Evolutionary conservation across 257 asterid species (phyloP).

Genomic region (Apocynum venetum): DNA sequence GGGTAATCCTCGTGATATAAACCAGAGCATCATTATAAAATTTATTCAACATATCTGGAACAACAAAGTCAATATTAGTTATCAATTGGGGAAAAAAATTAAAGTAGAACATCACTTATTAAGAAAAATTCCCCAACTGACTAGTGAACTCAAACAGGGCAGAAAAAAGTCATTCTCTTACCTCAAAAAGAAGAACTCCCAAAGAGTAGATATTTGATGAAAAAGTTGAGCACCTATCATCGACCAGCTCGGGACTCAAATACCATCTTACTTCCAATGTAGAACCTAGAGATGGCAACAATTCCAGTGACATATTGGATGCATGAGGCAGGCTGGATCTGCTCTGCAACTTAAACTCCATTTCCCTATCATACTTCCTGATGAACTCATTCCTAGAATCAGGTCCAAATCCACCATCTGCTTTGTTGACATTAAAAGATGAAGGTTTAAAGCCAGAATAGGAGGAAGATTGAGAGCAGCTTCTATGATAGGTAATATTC

Average conservation of each 20-base stretch:
- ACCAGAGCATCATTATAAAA: not conserved
- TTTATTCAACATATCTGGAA: not conserved
- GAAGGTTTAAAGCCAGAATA: conserved; percentile 41
- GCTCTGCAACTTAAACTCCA: conserved; percentile 28
- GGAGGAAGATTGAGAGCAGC: conserved; percentile 60
- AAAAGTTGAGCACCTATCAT: conserved; percentile 47
- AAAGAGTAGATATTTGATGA: conserved; percentile 79
- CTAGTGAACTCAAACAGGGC: not conserved
- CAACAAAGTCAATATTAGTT: not conserved
- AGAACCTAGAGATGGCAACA: conserved; percentile 34
- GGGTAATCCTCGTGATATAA: not conserved
- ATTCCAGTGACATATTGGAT: conserved; percentile 33
- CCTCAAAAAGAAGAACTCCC: conserved; percentile 97
- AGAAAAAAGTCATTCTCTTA: conserved; percentile 33
- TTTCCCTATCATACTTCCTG: conserved; percentile 28
- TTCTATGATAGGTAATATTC: conserved; percentile 28
- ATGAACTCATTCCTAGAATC: conserved; percentile 30
- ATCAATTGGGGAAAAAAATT: not conserved
- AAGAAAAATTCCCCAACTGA: not conserved
- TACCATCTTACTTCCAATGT: conserved; percentile 77
- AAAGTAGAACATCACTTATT: not conserved
- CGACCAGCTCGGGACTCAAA: conserved; percentile 67
- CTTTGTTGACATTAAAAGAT: conserved; percentile 23
- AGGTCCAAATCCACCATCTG: conserved; percentile 20
- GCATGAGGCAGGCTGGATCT: conserved; percentile 27